A percentile compares a stretch with the other conserved stretches of the same genome.
phyloP scores from a whole-genome alignment of 2,329 filamentous ascomycete species.

The Talaromyces amestolkiae region DNA sequence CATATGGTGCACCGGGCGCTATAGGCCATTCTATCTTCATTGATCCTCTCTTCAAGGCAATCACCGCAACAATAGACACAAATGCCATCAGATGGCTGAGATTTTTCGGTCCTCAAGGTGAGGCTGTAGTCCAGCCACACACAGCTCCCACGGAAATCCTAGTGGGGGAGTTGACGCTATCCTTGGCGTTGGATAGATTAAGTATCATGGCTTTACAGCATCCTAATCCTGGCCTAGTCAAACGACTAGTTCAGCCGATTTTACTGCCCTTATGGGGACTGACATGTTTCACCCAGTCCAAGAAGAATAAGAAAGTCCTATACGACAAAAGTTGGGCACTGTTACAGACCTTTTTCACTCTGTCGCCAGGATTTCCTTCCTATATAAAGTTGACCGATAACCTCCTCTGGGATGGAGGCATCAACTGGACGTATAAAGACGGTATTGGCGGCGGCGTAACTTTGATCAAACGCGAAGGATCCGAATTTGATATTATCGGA shows the following conservation, averaged over 20 bases:
- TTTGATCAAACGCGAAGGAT: constrained; percentile 28
- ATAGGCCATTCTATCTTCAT: constrained; percentile 44
- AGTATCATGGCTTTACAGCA: constrained; percentile 38
- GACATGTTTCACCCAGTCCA: constrained; percentile 34
- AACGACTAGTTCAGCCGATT: constrained; percentile 40
- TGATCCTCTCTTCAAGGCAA: constrained; percentile 39
- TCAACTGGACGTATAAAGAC: constrained; percentile 36
- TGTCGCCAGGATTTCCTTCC: constrained; percentile 37
- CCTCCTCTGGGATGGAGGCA: constrained; percentile 41
- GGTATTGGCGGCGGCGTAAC: constrained; percentile 26
- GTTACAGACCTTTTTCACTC: constrained; percentile 42
- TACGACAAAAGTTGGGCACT: constrained; percentile 33
- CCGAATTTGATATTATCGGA: constrained; percentile 30
- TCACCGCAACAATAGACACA: constrained; percentile 34
- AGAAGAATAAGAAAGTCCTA: constrained; percentile 27
- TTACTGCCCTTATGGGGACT: constrained; percentile 45
- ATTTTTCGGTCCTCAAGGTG: constrained; percentile 22
- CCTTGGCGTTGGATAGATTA: constrained; percentile 37
- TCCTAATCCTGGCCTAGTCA: constrained; percentile 45
- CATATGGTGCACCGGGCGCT: constrained; percentile 39
- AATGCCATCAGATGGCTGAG: constrained; percentile 31
- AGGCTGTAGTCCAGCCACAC: constrained; percentile 1
- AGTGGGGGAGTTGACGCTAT: constrained; percentile 29
- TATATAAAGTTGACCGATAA: constrained; percentile 41
- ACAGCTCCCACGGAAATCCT: constrained; percentile 11